Percentiles rank a stretch among this genome's conserved stretches.
phyloP scores from a whole-genome alignment of 2,329 filamentous ascomycete genomes.

The Zarea fungicola region DNA sequence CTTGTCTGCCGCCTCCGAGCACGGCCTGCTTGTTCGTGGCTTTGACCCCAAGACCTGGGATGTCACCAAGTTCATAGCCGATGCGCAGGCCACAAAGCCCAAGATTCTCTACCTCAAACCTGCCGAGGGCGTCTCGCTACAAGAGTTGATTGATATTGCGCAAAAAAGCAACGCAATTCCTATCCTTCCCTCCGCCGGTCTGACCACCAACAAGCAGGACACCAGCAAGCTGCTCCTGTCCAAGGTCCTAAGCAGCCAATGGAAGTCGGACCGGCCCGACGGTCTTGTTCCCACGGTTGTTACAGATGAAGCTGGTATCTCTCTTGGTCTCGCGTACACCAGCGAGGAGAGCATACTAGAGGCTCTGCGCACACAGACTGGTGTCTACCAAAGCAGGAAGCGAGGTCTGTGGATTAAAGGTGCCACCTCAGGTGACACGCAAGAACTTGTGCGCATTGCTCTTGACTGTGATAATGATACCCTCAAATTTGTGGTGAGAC shows the following conservation, averaged over 20 bases:
- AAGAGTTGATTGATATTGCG: slow-evolving; percentile 42
- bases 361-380: slow-evolving; percentile 69
- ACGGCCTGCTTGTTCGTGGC: slow-evolving; percentile 48
- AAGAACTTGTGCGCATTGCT: slow-evolving; percentile 78
- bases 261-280: slow-evolving; percentile 76
- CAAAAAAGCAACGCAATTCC: slow-evolving; percentile 57
- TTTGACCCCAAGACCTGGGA: slow-evolving; percentile 42
- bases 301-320: slow-evolving; percentile 77
- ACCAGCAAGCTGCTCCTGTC: slow-evolving; percentile 53
- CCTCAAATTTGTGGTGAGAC: slow-evolving; percentile 80
- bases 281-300: slow-evolving; percentile 86
- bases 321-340: slow-evolving; percentile 89
- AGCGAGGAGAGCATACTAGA: slow-evolving; percentile 85
- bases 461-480: slow-evolving; percentile 94
- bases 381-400: slow-evolving; percentile 95
- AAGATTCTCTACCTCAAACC: slow-evolving; percentile 48
- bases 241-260: slow-evolving; percentile 67
- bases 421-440: slow-evolving; percentile 86
- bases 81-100: slow-evolving; percentile 41
- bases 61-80: slow-evolving; percentile 38
- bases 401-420: slow-evolving; percentile 96
- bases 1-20: slow-evolving; percentile 40
- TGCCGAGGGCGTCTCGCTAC: slow-evolving; percentile 38
- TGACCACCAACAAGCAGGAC: slow-evolving; percentile 65
- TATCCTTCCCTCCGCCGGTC: slow-evolving; percentile 63